These are phyloP conservation scores for Sphaerobolus stellatus DNA, from an alignment of 1,284 basidiomycete species.

Conservation along the genomic window DNA sequence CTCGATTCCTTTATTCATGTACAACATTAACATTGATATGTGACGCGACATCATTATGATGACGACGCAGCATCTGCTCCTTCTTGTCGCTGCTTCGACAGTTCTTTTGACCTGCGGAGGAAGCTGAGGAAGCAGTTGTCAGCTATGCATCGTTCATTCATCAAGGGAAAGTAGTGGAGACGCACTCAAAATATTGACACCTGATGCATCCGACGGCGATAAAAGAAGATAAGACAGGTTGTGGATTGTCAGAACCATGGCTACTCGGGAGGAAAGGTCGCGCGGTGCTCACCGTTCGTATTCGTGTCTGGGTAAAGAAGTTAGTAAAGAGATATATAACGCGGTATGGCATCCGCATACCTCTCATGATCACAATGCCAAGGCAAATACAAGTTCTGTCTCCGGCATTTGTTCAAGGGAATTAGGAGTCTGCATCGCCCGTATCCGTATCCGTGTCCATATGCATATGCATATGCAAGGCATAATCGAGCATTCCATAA, in stretches of 20 bases:
- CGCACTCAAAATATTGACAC: slow-evolving; percentile 90
- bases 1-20: too few species aligned
- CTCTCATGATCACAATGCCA: slow-evolving; percentile 85
- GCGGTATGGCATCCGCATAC: slow-evolving; percentile 21
- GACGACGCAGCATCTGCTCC: too few species aligned
- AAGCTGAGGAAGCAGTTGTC: slow-evolving; percentile 50
- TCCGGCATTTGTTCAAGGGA: slow-evolving; percentile 80
- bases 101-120: slow-evolving; percentile 79
- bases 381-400: slow-evolving; percentile 68
- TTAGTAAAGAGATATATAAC: neutral
- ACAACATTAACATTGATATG: too few species aligned
- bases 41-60: too few species aligned
- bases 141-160: slow-evolving; percentile 9
- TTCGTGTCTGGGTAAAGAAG: slow-evolving; percentile 41
- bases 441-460: too few species aligned
- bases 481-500: too few species aligned
- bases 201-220: slow-evolving; percentile 40
- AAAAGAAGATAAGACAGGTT: slow-evolving; percentile 8
- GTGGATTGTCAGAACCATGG: too few species aligned
- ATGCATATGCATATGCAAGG: too few species aligned
- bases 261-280: too few species aligned
- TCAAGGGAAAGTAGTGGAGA: slow-evolving; percentile 24
- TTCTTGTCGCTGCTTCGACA: slow-evolving; percentile 53
- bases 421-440: slow-evolving; percentile 65
- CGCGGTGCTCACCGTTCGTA: slow-evolving; percentile 68